A percentile compares a stretch with the other conserved stretches of the same genome.
Evolutionary conservation across 495 filamentous ascomycete species (phyloP).

Genomic region (Xylaria scruposa): DNA sequence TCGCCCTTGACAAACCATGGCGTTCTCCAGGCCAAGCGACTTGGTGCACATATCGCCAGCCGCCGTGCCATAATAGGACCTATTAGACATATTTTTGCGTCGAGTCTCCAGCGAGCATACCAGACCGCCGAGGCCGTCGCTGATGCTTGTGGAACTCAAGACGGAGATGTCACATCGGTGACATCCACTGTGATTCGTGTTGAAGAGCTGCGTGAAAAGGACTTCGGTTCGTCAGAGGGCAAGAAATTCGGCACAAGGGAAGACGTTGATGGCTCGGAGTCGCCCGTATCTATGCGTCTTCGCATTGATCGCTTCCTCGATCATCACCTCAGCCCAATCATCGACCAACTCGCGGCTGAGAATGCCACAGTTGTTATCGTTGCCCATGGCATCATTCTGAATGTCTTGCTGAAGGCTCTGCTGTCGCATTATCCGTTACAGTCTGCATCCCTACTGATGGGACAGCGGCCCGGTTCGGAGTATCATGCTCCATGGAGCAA

Average conservation of each 20-base stretch:
- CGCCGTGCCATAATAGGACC: slow-evolving; percentile 45
- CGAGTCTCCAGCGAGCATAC: slow-evolving; percentile 74
- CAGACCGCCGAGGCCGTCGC: slow-evolving; percentile 73
- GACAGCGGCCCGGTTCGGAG: slow-evolving; percentile 34
- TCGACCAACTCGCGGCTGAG: slow-evolving; percentile 46
- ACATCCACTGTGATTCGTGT: slow-evolving; percentile 52
- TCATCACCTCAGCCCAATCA: slow-evolving; percentile 61
- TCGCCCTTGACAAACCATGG: slow-evolving; percentile 84
- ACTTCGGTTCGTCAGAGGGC: slow-evolving; percentile 75
- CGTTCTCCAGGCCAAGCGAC: slow-evolving; percentile 71
- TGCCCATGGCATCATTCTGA: slow-evolving; percentile 81
- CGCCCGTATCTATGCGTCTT: slow-evolving; percentile 66
- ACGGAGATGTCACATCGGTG: slow-evolving; percentile 6
- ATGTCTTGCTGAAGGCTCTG: slow-evolving; percentile 68
- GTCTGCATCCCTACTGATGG: slow-evolving; percentile 35
- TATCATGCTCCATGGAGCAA: slow-evolving; percentile 49
- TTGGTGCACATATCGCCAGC: slow-evolving; percentile 65
- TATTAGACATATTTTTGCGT: slow-evolving; percentile 76
- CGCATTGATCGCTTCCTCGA: slow-evolving; percentile 70
- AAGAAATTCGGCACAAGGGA: slow-evolving; percentile 50
- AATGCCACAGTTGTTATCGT: slow-evolving; percentile 64
- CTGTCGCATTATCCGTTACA: slow-evolving; percentile 58
- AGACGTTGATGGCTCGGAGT: slow-evolving; percentile 52
- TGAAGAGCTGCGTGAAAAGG: slow-evolving; percentile 69
- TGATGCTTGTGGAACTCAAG: slow-evolving; percentile 50